Evolutionary conservation across 768 basidiomycete species (phyloP).

Genomic region (Ephemerocybe angulata): DNA sequence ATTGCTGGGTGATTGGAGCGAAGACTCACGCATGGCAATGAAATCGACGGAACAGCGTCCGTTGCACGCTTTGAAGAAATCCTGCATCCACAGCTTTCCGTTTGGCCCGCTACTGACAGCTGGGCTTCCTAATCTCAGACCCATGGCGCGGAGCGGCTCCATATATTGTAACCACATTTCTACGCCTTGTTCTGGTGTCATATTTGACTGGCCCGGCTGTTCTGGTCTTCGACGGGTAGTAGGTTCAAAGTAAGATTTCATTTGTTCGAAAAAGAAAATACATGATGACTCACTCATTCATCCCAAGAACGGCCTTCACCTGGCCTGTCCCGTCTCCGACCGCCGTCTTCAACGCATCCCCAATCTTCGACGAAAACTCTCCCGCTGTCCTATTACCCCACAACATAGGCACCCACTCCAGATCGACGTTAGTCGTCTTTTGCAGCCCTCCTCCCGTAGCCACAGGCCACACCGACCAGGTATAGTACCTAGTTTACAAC

Average conservation of each 20-base stretch:
- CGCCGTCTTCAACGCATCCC: slow-evolving; percentile 31
- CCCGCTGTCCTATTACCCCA: slow-evolving; percentile 43
- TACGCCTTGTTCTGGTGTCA: slow-evolving; percentile 46
- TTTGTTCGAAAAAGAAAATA: not conserved
- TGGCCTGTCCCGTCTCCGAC: slow-evolving; percentile 4
- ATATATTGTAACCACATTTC: slow-evolving; percentile 49
- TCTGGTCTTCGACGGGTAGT: slow-evolving; percentile 18
- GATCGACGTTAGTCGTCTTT: slow-evolving; percentile 25
- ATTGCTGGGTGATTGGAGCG: not conserved
- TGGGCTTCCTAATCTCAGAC: slow-evolving; percentile 50
- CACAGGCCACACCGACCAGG: slow-evolving; percentile 39
- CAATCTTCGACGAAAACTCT: slow-evolving; percentile 39
- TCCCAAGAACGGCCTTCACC: slow-evolving; percentile 44
- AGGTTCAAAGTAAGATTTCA: not conserved
- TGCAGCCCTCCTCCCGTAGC: not conserved
- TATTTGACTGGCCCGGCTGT: slow-evolving; percentile 44
- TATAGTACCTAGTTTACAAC: slow-evolving; percentile 43
- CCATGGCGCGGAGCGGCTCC: slow-evolving; percentile 45
- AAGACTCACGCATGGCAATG: slow-evolving; percentile 46
- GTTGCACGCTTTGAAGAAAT: slow-evolving; percentile 47
- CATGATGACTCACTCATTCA: slow-evolving; percentile 45
- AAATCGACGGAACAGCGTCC: slow-evolving; percentile 55
- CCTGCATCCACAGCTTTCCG: slow-evolving; percentile 52
- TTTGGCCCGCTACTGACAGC: slow-evolving; percentile 49
- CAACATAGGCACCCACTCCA: slow-evolving; percentile 57